phyloP scores from a whole-genome alignment of 441 rosid species.

The Hura crepitans region DNA sequence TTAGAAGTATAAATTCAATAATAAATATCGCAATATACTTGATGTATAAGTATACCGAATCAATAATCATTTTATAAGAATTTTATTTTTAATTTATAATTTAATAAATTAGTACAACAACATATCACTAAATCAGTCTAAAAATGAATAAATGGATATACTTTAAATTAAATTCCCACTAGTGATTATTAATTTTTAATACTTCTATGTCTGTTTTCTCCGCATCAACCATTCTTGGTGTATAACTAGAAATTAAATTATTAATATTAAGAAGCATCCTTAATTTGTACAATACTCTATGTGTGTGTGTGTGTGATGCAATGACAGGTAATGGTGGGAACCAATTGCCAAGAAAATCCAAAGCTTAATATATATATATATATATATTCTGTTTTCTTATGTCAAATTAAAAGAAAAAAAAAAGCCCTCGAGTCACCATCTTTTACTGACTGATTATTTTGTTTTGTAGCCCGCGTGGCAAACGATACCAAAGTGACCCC shows the following conservation, averaged over 20 bases:
- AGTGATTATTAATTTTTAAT: too few relatives aligned
- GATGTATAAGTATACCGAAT: too few relatives aligned
- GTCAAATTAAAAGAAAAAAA: constrained; percentile 17
- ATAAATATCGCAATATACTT: too few relatives aligned
- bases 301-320: constrained; percentile 20
- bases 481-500: neutral
- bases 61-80: too few relatives aligned
- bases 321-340: constrained; percentile 25
- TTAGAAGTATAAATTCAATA: too few relatives aligned
- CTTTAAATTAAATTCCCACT: too few relatives aligned
- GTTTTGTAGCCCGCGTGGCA: constrained; percentile 13
- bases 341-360: constrained; percentile 31
- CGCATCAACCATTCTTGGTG: constrained; percentile 23
- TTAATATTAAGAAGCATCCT: neutral
- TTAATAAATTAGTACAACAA: too few relatives aligned
- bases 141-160: too few relatives aligned
- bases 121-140: too few relatives aligned
- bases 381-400: constrained; percentile 9
- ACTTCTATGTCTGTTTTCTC: too few relatives aligned
- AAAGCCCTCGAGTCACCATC: constrained; percentile 17
- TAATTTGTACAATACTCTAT: constrained; percentile 13
- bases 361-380: constrained; percentile 7
- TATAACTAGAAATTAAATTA: constrained; percentile 22
- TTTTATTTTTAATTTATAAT: too few relatives aligned
- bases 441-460: constrained; percentile 15